These are phyloP conservation scores for Daldinia decipiens DNA, from an alignment of 495 filamentous ascomycete genomes.

Conservation along the genomic window DNA sequence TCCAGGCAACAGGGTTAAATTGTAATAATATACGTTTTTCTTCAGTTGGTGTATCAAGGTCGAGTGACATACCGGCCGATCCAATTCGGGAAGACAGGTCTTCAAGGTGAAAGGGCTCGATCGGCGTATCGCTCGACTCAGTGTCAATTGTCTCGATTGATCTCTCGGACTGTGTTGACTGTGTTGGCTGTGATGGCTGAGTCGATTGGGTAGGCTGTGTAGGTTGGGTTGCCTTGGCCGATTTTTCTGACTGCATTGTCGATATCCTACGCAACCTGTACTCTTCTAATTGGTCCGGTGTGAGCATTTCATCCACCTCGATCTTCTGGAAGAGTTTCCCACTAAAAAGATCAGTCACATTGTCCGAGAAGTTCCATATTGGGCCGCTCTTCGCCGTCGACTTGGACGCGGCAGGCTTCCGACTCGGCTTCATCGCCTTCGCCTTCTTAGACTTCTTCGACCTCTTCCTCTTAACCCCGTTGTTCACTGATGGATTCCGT, in stretches of 20 bases:
- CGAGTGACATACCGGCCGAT: constrained; percentile 41
- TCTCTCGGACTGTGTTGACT: constrained; percentile 11
- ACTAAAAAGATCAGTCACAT: constrained; percentile 59
- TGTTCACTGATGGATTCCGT: constrained; percentile 22
- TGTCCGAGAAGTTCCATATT: constrained; percentile 60
- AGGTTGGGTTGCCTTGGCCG: neutral
- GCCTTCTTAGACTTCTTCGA: constrained; percentile 52
- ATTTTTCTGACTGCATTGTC: constrained; percentile 37
- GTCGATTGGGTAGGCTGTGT: neutral
- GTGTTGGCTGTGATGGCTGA: constrained; percentile 8
- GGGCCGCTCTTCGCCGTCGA: constrained; percentile 46
- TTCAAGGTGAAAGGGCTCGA: constrained; percentile 53
- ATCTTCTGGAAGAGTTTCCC: constrained; percentile 57
- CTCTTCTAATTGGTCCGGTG: constrained; percentile 53
- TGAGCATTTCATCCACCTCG: constrained; percentile 65
- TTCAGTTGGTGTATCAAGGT: constrained; percentile 24
- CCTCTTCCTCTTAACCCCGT: constrained; percentile 52
- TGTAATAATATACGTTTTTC: constrained; percentile 19
- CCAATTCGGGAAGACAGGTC: constrained; percentile 46
- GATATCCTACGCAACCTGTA: constrained; percentile 50
- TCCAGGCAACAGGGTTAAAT: constrained; percentile 23
- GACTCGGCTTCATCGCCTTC: constrained; percentile 43
- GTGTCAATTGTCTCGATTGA: constrained; percentile 45
- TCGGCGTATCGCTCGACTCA: constrained; percentile 46
- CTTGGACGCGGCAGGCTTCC: constrained; percentile 46